Base-by-base conservation (phyloP, 2,329 filamentous ascomycete genomes). In the Fusarium lateritium region DNA sequence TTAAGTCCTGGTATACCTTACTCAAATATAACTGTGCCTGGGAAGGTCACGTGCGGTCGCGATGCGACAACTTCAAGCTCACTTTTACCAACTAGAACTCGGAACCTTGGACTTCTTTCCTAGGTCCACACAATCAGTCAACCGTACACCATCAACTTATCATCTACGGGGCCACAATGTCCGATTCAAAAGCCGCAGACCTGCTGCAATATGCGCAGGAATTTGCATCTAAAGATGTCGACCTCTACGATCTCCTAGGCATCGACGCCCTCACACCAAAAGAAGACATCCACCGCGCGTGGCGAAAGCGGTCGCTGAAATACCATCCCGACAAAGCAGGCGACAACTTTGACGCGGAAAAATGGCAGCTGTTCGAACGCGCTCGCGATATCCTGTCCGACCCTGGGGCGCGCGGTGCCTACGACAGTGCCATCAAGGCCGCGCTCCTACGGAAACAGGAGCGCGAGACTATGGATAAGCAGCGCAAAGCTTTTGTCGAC, bases 261-360 rank as follows among this genome's bases (percentile, higher is more conserved):
- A 84, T 96, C 50, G 83, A 89, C 57, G 84, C 89, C 21, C 85
- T 89, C 19, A 88, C 91, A 1, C 81, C 85, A 21, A 90, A 91
- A 57, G 82, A 88, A n/a, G 91, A 94, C 66, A 91, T 97, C 74
- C 91, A 93, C 68, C 90, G 92, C 71, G 94, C 93, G 44, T 98
- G 95, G 84, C 89, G 94, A 62, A 92, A 93, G 74, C 90, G 91
- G 31, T 94, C 94, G 5, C 84, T 97, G n/a, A 94, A 93, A 76
- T 94, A 94, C 83, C 95, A 98, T 79, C 95, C 95, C 2, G 95
- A 98, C 85, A 97, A 98, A 82, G 90, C 94, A 56, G 88, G 90
- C 67, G 89, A 88, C 53, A 83, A 86, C 38, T 93, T 91, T 73
- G 93, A 96, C 71, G 86, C 93, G 45, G 90, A 91, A 57, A 92